Evolutionary conservation across 768 basidiomycete species (phyloP), one percentile per base, ranked within the genome.

Genomic region (Termitomyces sp.): DNA sequence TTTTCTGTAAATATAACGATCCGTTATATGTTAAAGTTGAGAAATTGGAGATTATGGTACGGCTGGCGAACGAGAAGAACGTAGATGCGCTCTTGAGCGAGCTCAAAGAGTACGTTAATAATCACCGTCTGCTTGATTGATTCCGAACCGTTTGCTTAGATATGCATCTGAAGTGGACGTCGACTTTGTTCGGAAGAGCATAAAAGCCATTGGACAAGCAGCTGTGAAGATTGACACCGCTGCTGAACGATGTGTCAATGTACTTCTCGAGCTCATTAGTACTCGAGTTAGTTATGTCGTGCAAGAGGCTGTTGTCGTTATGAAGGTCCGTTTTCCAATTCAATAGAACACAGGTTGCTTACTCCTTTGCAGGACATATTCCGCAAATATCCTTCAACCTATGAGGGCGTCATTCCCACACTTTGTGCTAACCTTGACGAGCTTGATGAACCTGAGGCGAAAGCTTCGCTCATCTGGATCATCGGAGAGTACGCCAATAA

Each of bases 1-100:
- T 99, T 71, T 99, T 98, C 79, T 98, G 96, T 85, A 99, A 99
- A 72, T 98, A 99, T 75, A 98, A 98, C 67, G 96, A 99, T 67
- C 96, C 96, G 5, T 75, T 96, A n/a, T 99, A 98, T 67, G 95
- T 98, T 70, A 99, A 99, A 72, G 84, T 98, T 53, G 97, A 98
- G 72, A 98, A 99, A 72, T 75, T 99, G 63, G 97, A 98, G 65
- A 97, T 98, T 68, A 99, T 99, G 97, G 91, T 98, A 52, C 81
- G 93, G 55, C 75, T 99, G 56, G 94, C 93, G 13, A 82, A 79
- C 22, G 96, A 98, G 60, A 86, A 83, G 71, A 99, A 98, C 64
- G 92, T 96, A 1, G 94, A 98, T 72, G 93, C 94, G 8, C 77
- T 98, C 52, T 72, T 99, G 66, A 96, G 94, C 66, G 97, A 99